Base-by-base conservation (phyloP, 2,329 filamentous ascomycete genomes). In the Ceratocystis eucalypticola region DNA sequence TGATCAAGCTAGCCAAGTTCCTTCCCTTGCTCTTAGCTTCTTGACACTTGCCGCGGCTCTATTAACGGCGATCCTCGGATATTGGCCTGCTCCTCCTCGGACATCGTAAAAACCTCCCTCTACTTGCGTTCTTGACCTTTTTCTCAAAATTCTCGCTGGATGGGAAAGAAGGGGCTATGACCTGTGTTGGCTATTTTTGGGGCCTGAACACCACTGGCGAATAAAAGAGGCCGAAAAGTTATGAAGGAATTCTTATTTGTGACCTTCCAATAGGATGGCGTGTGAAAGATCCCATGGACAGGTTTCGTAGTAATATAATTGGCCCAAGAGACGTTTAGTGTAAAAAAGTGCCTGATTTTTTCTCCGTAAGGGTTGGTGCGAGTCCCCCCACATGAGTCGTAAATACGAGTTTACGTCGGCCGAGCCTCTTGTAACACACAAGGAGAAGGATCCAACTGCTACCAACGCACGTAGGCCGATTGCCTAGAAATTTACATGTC, bases 351-450 rank as follows among this genome's bases (percentile, higher is more conserved):
- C 48, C 48, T 15, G 10, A 5, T 53, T 1, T 12, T 10, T 10
- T 28, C 8, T 15, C 8, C 48, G 1, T 53, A 12, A 53, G 48
- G 48, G 48, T 28, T 53, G 20, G 8, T n/a, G 17, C 1, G 15
- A 37, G n/a, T 25, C 25, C 25, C 28, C 25, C 25, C 28, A 10
- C 4, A 10, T 20, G 5, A 10, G 3, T 67, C 66, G 66, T 65
- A 67, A 64, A 65, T 67, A 67, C 66, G 66, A 67, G 37, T 4
- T 12, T 25, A 12, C 5, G 33, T 67, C 66, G 66, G 66, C 66
- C 66, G 66, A 67, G 53, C 3, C 6, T 33, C 12, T 37, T 33
- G 55, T 59, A 3, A 37, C 55, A 59, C 55, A 59, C 5, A 20
- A 37, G 22, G 6, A 53, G n/a, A 53, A 22, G n/a, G 17, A 53